Evolutionary conservation across 2,329 filamentous ascomycete species (phyloP).

Genomic region (Neoarthrinium moseri): DNA sequence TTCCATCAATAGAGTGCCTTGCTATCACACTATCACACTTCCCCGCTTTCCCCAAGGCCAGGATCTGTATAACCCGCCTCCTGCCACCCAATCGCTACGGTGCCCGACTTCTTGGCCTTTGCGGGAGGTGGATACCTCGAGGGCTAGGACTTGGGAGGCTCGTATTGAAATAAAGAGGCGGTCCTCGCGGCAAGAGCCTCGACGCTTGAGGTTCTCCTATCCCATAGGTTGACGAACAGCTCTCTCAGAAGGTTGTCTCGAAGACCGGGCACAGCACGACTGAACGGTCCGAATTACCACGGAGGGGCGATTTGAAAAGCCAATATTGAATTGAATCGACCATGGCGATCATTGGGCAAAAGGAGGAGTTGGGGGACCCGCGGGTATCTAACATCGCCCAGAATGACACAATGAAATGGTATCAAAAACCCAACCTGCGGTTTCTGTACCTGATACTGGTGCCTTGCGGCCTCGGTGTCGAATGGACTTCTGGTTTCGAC

Average conservation of each 20-base stretch:
- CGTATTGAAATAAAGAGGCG: too few species aligned
- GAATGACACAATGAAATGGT: constrained; percentile 34
- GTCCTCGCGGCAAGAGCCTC: too few species aligned
- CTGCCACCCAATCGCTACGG: not conserved
- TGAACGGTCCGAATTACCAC: too few species aligned
- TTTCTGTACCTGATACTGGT: constrained; percentile 37
- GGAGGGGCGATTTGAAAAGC: too few species aligned
- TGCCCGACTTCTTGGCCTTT: not conserved
- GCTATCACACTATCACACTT: too few species aligned
- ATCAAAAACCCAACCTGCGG: constrained; percentile 37
- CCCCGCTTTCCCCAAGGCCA: not conserved
- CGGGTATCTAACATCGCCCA: constrained; percentile 33
- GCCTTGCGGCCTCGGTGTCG: constrained; percentile 38
- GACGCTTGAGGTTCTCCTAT: too few species aligned
- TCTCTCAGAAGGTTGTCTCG: not conserved
- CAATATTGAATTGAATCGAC: too few species aligned
- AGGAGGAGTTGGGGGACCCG: constrained; percentile 33
- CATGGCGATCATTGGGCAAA: constrained; percentile 32
- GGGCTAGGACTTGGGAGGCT: too few species aligned
- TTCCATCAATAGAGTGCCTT: too few species aligned
- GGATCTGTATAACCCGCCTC: not conserved
- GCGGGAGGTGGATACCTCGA: not conserved
- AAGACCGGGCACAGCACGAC: not conserved
- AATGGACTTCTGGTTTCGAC: constrained; percentile 43
- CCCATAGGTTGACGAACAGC: too few species aligned